Evolutionary conservation across 2,329 filamentous ascomycete genomes (phyloP), one percentile per base, ranked within the genome.

Genomic region (Aureobasidium sp.): DNA sequence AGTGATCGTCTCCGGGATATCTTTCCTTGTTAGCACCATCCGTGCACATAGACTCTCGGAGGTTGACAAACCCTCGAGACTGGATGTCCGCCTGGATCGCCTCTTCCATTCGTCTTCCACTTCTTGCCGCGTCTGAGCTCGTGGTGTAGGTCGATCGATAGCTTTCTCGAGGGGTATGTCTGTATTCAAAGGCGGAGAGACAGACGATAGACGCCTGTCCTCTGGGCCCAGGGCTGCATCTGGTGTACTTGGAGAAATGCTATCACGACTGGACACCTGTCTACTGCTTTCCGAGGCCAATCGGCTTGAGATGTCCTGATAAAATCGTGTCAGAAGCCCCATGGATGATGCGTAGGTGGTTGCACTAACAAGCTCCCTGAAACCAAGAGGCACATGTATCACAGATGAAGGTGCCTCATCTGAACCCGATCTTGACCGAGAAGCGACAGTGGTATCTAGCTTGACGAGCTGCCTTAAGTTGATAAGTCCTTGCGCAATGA

Each of bases 381-480:
- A 97, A 65, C 88, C 90, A 66, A 90, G 82, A 0, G 92, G 91
- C 17, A 90, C 90, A 79, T 96, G 92, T 67, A 97, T 96, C 61
- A 96, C 92, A 1, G 92, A 97, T 59, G 90, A 83, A 27, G 91
- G 87, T 67, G 92, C 90, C 67, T 96, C 90, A 64, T 86, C 86
- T 27, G 82, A 82, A 59, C 71, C 86, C 78, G 72, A 87, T 69
- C 76, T 72, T 31, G 70, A 65, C 57, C 73, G 71, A 49, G 68
- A 65, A 12, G 75, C 70, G 20, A 79, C 67, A 34, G 73, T 68
- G 8, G 79, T 83, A 65, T 82, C 74, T 53, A 83, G 74, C 70
- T 75, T 76, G 34, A 70, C 71, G 51, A 77, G 74, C 65, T 73
- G 66, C 42, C 20, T 42, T 8, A 11, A 14, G 5, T 14, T 25